phyloP scores from a whole-genome alignment of 2,329 filamentous ascomycete genomes.

The Phialophora expanda region DNA sequence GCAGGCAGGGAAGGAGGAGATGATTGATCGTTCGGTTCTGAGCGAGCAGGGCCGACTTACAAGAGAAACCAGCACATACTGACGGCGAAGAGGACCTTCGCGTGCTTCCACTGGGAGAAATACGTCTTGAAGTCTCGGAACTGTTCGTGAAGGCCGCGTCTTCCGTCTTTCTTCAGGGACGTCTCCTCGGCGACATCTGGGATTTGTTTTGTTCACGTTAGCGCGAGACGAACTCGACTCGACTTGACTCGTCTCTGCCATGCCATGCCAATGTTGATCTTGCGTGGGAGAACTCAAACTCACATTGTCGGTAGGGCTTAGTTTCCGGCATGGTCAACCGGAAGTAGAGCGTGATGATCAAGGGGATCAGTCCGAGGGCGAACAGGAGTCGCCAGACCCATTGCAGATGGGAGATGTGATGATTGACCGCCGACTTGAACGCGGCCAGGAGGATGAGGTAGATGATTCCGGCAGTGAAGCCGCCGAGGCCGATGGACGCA shows the following conservation, averaged over 20 bases:
- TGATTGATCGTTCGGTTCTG: too few relatives aligned
- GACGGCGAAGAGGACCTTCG: slow-evolving; percentile 45
- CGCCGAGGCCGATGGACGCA: slow-evolving; percentile 23
- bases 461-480: slow-evolving; percentile 16
- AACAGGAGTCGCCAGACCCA: slow-evolving; percentile 40
- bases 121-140: slow-evolving; percentile 43
- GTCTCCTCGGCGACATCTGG: slow-evolving; percentile 29
- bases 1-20: too few relatives aligned
- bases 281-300: not conserved
- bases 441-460: slow-evolving; percentile 27
- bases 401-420: slow-evolving; percentile 27
- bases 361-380: slow-evolving; percentile 40
- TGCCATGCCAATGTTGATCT: not conserved
- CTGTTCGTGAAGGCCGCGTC: slow-evolving; percentile 31
- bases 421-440: slow-evolving; percentile 28
- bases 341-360: slow-evolving; percentile 39
- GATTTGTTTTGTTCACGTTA: not conserved
- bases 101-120: slow-evolving; percentile 44
- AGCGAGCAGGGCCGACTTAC: slow-evolving; percentile 10
- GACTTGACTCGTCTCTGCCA: too few relatives aligned
- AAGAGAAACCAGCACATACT: slow-evolving; percentile 44
- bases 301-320: slow-evolving; percentile 29
- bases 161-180: slow-evolving; percentile 23
- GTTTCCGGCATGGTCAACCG: slow-evolving; percentile 40
- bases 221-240: not conserved